Evolutionary conservation across 169 alveolate species (phyloP), one percentile per base, ranked within the genome.

Genomic region (Perkinsus olseni): DNA sequence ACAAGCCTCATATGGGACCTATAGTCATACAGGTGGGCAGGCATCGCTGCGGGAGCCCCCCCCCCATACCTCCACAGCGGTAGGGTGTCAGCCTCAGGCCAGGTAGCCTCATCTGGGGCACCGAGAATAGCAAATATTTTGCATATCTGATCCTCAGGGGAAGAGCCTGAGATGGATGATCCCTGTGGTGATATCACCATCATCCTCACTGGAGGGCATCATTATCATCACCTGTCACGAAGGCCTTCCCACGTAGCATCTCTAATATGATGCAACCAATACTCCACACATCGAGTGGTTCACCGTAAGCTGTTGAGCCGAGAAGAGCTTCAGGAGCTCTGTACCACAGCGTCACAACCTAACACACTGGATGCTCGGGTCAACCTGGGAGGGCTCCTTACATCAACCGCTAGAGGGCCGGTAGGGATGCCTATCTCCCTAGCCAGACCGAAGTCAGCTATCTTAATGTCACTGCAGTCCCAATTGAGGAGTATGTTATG

Each of bases 371-470:
- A 24, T 24, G 17, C 36, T 62, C 8, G 82, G 31, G 10, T 13
- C 82, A 4, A 62, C 82, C 1, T 8, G 1, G 82, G 17, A 24
- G 82, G 82, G 82, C 10, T 21, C 37, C 8, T 13, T 62, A 62
- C 82, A 62, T 62, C 98, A 93, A 97, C 96, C 13, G 97, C 96
- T 38, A 96, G 94, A 0, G 94, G 91, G 31, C 94, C 96, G 91
- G 97, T 98, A 34, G 94, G 96, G 10, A 94, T 93, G 39, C 93
- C 51, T 38, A 96, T 91, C 34, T 97, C 96, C 62, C 96, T 96
- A 0, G 96, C 95, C 21, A 95, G 93, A 34, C 99, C 99, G 93
- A 97, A 97, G 93, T 97, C 99, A 91, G 97, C 96, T 8, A 97
- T 95, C 95, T 96, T 96, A 0, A 97, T 91, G 62, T 94, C 95